Evolutionary conservation across 257 asterid species (phyloP), one percentile per base, ranked within the genome.

Genomic region (Fraxinus anomala): DNA sequence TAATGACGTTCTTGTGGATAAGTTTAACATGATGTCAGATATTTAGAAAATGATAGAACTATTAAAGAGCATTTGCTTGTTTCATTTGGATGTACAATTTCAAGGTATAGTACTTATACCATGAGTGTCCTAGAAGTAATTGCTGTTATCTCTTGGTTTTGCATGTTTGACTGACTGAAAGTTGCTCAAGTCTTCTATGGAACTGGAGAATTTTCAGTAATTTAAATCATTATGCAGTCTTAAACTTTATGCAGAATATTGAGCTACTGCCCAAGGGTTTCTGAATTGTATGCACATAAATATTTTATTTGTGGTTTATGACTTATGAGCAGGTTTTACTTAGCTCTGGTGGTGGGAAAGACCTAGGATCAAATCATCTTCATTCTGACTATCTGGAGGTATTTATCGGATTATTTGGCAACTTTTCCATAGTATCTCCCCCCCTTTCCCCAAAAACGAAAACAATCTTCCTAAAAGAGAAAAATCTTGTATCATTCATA

Each of bases 381-480:
- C 93, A 78, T 84, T 83, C 80, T 33, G 99, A 95, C 80, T 92
- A 86, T 89, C 87, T 95, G 75, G 99, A 93, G 98, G 99, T 94
- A 80, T 61, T 23, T 61, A 16, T 61, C 2, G 8, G 30, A 14
- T 24, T 61, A 76, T 28, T 76, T 63, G 76, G 26, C 63, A 14
- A n/a, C 49, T 80, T 56, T 51, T 51, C 68, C 66, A 72, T 37
- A 72, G 37, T 44, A 44, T 61, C 51, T 12, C 0, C 67, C 26
- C 8, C 36, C 74, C 70, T 56, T 49, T 21, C 14, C 65, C 71
- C 16, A 56, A 56, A 21, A 56, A 56, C 0, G 13, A 1, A 56
- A 59, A 59, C 6, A 23, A 23, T 75, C 34, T 70, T 39, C 73
- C 73, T 77, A 63, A 71, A 75, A 70, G 79, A 65, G 68, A 59